These are phyloP conservation scores for Aspergillus asperescens DNA, from an alignment of 495 filamentous ascomycete genomes.

Conservation along the genomic window DNA sequence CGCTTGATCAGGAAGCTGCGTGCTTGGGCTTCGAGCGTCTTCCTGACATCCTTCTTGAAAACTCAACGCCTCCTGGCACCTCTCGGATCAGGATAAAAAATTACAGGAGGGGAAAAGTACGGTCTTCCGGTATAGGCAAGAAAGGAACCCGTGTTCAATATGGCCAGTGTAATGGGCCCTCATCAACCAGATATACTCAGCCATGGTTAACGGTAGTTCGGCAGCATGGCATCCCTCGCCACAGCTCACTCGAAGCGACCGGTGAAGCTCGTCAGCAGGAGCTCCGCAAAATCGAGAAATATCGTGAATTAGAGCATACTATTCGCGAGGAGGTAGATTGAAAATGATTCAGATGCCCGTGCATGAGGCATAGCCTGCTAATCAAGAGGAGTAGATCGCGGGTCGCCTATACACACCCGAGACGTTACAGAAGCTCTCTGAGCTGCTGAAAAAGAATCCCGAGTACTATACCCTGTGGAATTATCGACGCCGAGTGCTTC, in stretches of 20 bases:
- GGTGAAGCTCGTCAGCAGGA: constrained; percentile 65
- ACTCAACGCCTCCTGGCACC: neutral
- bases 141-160: constrained; percentile 18
- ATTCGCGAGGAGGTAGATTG: constrained; percentile 55
- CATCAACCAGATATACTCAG: neutral
- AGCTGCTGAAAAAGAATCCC: constrained; percentile 79
- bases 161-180: constrained; percentile 46
- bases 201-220: constrained; percentile 14
- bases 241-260: constrained; percentile 51
- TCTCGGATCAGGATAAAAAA: neutral
- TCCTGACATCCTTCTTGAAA: neutral
- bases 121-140: neutral
- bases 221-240: constrained; percentile 75
- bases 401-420: constrained; percentile 56
- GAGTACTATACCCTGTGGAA: constrained; percentile 99
- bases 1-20: constrained; percentile 7
- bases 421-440: constrained; percentile 69
- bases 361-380: neutral
- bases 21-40: neutral
- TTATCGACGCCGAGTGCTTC: constrained; percentile 68
- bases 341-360: neutral
- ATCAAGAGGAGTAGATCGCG: constrained; percentile 39
- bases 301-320: constrained; percentile 62
- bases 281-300: constrained; percentile 69
- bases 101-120: neutral